Percentiles rank a stretch among this genome's conserved stretches.
phyloP scores from a whole-genome alignment of 2,329 filamentous ascomycete species.

The Scedosporium boydii region DNA sequence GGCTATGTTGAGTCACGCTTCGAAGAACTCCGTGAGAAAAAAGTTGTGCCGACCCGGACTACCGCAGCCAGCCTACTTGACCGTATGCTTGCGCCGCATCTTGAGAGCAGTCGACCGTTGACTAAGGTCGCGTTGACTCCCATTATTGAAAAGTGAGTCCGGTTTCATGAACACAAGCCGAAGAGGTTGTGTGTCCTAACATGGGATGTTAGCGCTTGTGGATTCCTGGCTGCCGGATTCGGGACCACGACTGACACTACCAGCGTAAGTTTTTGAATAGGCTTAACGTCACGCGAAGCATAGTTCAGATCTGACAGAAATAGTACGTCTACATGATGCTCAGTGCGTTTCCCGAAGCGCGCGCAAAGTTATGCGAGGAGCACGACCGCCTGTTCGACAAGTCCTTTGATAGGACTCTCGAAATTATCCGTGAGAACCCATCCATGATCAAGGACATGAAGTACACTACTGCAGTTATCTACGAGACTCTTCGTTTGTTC shows the following conservation, averaged over 20 bases:
- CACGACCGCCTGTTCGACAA: constrained; percentile 18
- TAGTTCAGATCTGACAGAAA: neutral
- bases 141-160: neutral
- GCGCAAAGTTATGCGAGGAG: constrained; percentile 18
- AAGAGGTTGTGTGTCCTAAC: too few species aligned
- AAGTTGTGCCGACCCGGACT: constrained; percentile 10
- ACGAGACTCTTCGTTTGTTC: constrained; percentile 43
- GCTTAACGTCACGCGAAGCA: neutral
- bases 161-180: neutral
- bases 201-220: constrained; percentile 12
- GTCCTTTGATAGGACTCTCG: constrained; percentile 19
- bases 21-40: constrained; percentile 10
- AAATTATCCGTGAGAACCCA: constrained; percentile 27
- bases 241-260: constrained; percentile 16
- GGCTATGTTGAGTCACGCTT: constrained; percentile 8
- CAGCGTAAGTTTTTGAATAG: constrained; percentile 6
- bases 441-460: constrained; percentile 36
- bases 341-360: constrained; percentile 14
- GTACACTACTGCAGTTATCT: constrained; percentile 44
- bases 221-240: constrained; percentile 16
- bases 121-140: neutral
- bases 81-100: constrained; percentile 14
- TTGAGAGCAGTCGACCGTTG: constrained; percentile 2
- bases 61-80: constrained; percentile 14
- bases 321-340: constrained; percentile 12